Evolutionary conservation across 768 basidiomycete species (phyloP), one percentile per base, ranked within the genome.

Genomic region (Mycena alexandri): DNA sequence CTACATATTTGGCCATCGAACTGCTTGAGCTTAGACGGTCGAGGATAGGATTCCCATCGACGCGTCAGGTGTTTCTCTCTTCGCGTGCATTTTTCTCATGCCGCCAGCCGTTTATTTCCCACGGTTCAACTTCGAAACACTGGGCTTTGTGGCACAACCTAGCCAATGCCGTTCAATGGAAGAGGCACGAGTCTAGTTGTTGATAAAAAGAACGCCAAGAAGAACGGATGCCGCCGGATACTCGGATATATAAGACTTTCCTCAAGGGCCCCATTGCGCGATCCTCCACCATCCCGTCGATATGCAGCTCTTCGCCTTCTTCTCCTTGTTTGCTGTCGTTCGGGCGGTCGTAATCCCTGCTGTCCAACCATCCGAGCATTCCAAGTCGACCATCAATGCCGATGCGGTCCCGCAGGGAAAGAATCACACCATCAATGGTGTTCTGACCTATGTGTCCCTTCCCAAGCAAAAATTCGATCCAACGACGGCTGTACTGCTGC

Each of bases 361-460:
- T 25, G 60, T 68, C 21, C 67, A 38, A 52, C 24, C 67, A 17
- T 52, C 58, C 3, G 60, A 38, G 12, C 71, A 71, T 44, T 60
- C 48, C n/a, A 67, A 65, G 29, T 51, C 67, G 9, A 9, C 53
- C 6, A 21, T 42, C n/a, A 29, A 51, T 1, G 16, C 42, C 14
- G 70, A 48, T 22, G 34, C 21, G 10, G 57, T 36, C 25, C 71
- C 71, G 2, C 64, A 66, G 48, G 71, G 71, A 36, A 67, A 67
- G 21, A 72, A 72, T 33, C 34, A 69, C 34, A 72, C 71, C 3
- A 72, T 72, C 41, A 72, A 72, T 43, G 71, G 71, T 16, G 68
- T 72, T 12, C 44, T 72, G 47, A 72, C 71, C 42, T 71, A 71
- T 16, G 70, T 71, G 16, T 46, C 67, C 42, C 41, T 71, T 21